Evolutionary conservation across 352 stramenopile genomes (phyloP).

Genomic region (Lagenidium giganteum): DNA sequence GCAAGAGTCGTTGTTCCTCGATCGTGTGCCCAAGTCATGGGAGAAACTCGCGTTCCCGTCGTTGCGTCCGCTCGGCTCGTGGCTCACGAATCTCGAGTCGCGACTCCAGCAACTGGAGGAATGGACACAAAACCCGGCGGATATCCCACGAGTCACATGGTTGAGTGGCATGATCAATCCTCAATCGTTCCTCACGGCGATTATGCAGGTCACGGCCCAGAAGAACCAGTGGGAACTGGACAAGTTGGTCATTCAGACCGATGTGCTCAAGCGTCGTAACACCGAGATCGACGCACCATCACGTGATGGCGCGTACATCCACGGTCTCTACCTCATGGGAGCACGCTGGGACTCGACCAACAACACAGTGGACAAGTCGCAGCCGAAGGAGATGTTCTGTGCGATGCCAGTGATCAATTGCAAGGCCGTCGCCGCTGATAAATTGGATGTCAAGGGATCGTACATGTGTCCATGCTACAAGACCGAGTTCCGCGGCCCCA

Average conservation of each 20-base stretch:
- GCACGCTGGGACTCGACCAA: conserved; percentile 92
- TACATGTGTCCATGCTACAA: conserved; percentile 97
- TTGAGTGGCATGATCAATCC: conserved; percentile 94
- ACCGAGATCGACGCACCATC: conserved; percentile 87
- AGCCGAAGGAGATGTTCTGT: conserved; percentile 98
- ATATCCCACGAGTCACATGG: conserved; percentile 96
- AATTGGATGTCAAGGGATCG: conserved; percentile 92
- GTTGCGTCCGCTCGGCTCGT: conserved; percentile 86
- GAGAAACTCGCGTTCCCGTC: conserved; percentile 94
- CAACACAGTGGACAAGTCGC: conserved; percentile 91
- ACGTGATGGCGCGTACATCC: conserved; percentile 94
- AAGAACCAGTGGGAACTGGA: conserved; percentile 97
- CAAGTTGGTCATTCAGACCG: conserved; percentile 96
- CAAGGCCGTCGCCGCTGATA: conserved; percentile 93
- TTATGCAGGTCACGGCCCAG: conserved; percentile 97
- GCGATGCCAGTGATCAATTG: conserved; percentile 98
- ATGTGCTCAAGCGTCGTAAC: conserved; percentile 93
- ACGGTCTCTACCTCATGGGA: conserved; percentile 94
- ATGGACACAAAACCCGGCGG: conserved; percentile 94
- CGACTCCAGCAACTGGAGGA: conserved; percentile 94
- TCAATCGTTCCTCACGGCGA: conserved; percentile 96
- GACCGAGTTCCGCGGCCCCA: conserved; percentile 94
- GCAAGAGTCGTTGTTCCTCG: conserved; percentile 91
- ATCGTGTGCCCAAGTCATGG: conserved; percentile 92
- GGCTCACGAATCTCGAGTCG: conserved; percentile 92